These are phyloP conservation scores for Pelargonium australe DNA, from an alignment of 441 rosid genomes.

Conservation along the genomic window DNA sequence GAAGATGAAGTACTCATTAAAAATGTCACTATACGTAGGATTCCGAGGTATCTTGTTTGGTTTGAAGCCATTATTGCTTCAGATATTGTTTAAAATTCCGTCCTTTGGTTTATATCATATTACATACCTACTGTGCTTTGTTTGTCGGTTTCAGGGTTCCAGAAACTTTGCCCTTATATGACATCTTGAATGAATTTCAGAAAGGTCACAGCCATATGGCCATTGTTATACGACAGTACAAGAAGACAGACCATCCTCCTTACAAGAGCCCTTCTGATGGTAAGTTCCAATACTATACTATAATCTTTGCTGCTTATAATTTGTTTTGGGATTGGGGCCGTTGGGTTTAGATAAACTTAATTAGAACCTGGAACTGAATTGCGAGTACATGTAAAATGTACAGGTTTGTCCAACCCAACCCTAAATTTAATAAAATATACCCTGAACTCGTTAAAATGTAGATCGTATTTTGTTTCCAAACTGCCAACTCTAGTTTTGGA, in stretches of 20 bases:
- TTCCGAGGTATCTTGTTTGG: constrained; percentile 57
- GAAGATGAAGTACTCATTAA: constrained; percentile 78
- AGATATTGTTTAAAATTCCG: neutral
- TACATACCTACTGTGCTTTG: constrained; percentile 17
- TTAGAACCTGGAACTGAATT: no score
- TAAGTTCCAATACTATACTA: constrained; percentile 23
- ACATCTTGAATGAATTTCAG: constrained; percentile 73
- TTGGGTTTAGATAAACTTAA: no score
- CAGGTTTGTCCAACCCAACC: no score
- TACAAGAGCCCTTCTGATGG: constrained; percentile 29
- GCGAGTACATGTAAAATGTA: no score
- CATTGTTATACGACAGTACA: constrained; percentile 47
- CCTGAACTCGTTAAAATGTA: no score
- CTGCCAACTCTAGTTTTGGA: no score
- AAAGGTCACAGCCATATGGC: constrained; percentile 86
- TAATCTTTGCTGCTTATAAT: neutral
- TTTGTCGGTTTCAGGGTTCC: constrained; percentile 37
- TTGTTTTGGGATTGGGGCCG: neutral
- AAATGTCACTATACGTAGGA: constrained; percentile 73
- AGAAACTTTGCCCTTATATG: constrained; percentile 62
- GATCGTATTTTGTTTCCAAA: no score
- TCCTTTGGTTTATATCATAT: neutral
- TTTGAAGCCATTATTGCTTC: neutral
- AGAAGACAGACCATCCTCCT: constrained; percentile 29
- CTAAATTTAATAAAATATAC: no score